phyloP scores from a whole-genome alignment of 2,329 filamentous ascomycete species.

The Aspergillus alliaceus region DNA sequence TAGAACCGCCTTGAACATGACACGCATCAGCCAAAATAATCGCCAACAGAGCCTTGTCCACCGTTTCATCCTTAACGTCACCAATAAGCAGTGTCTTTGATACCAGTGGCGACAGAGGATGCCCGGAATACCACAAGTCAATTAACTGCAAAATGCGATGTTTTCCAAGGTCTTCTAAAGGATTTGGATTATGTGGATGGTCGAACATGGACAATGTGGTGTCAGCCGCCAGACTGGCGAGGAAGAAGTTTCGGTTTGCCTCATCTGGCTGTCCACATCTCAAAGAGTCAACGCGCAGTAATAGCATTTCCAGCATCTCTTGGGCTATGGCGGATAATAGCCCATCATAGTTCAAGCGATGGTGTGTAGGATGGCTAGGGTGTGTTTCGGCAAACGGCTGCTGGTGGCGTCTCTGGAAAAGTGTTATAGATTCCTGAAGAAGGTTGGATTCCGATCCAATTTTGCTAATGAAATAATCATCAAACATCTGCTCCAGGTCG shows the following conservation, averaged over 20 bases:
- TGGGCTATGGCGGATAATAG: conserved; percentile 5
- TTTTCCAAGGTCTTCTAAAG: conserved; percentile 14
- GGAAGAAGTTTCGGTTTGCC: background rate
- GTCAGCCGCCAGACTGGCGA: conserved; percentile 4
- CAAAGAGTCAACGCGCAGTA: conserved; percentile 3
- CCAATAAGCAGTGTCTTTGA: conserved; percentile 45
- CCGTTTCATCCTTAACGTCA: conserved; percentile 40
- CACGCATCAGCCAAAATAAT: conserved; percentile 41
- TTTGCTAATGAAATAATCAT: conserved; percentile 5
- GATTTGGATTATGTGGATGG: background rate
- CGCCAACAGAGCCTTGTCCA: conserved; percentile 42
- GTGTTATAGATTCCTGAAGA: conserved; percentile 1
- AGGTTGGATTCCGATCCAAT: background rate
- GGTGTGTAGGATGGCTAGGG: background rate
- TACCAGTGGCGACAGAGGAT: conserved; percentile 42
- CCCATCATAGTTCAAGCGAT: background rate
- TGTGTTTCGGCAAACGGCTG: background rate
- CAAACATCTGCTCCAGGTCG: conserved; percentile 4
- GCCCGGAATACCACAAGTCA: conserved; percentile 45
- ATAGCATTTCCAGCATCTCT: conserved; percentile 8
- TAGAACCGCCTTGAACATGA: background rate
- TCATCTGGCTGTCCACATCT: background rate
- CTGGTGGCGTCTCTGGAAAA: background rate
- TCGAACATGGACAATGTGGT: conserved; percentile 5
- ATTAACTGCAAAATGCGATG: conserved; percentile 31